phyloP scores from a whole-genome alignment of 495 filamentous ascomycete genomes.

The Penicillium cosmopolitanum region DNA sequence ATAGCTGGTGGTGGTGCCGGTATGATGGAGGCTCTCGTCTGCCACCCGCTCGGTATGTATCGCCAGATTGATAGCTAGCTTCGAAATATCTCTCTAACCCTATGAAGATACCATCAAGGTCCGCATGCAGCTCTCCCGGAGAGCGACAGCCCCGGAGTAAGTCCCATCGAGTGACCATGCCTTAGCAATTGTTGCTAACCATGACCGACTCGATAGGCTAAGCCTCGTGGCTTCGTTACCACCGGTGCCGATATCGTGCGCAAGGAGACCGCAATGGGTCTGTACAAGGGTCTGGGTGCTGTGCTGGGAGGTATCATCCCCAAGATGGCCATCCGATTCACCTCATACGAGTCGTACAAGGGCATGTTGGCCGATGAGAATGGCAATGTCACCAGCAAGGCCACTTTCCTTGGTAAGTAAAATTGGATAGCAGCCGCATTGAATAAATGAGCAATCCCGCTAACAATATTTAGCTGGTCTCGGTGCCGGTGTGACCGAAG shows the following conservation, averaged over 20 bases:
- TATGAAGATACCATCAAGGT: conserved; percentile 91
- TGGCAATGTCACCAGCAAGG: conserved; percentile 68
- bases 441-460: neutral
- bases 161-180: conserved; percentile 23
- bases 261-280: conserved; percentile 84
- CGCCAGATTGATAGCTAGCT: neutral
- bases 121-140: conserved; percentile 95
- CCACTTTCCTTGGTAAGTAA: conserved; percentile 76
- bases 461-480: conserved; percentile 67
- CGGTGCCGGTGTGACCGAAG: conserved; percentile 91
- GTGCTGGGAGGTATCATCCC: conserved; percentile 96
- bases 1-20: conserved; percentile 95
- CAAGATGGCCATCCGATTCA: conserved; percentile 99
- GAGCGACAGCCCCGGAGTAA: conserved; percentile 77
- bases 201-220: conserved; percentile 46
- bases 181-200: conserved; percentile 23
- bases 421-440: neutral
- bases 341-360: conserved; percentile 96
- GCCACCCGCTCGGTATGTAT: conserved; percentile 86
- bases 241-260: conserved; percentile 88
- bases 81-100: conserved; percentile 19
- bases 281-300: conserved; percentile 97
- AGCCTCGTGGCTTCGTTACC: conserved; percentile 82
- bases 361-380: conserved; percentile 73
- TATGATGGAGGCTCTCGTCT: conserved; percentile 98